Base-by-base conservation (phyloP, 2,329 filamentous ascomycete species). In the Raffaelea albimanens region DNA sequence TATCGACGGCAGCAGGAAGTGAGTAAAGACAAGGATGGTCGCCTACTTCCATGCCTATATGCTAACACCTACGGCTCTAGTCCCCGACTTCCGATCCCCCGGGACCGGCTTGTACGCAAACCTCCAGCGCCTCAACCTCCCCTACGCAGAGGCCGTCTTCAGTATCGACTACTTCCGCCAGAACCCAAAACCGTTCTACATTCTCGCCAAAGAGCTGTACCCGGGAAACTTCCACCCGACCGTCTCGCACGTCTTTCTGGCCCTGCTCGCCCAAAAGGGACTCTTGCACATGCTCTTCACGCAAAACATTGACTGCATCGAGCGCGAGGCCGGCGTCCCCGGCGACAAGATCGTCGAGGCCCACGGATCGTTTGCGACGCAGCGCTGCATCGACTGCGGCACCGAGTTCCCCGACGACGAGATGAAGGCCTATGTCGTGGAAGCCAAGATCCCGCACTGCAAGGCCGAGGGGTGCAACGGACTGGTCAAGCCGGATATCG, bases 281-380 rank as follows among this genome's bases (percentile, higher is more conserved):
- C 70, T 91, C 38, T 70, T 98, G 21, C 70, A 84, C 55, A 93
- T 89, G 71, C 78, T 93, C 46, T 98, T 97, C 64, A 96, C 93
- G 0, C 93, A 98, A 61, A 98, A 98, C 60, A 97, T 98, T 56
- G 93, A 98, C 67, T 95, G 89, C 58, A 75, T 98, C 13, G 93
- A 98, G 67, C 80, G 90, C 20, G 75, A 79, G 55, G 93, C 91
- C 13, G 93, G 93, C 22, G 82, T 98, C 1, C 86, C 89, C 0
- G 74, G 70, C 0, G 81, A 91, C 2, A 82, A 78, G 63, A 90
- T 98, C 44, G 75, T 98, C 29, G 91, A 97, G 66, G 93, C 93
- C 0, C 93, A 98, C 63, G 93, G 93, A 41, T 95, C 88, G 62
- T 98, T 97, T 62, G 91, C 91, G 20, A 80, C 78, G 1, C 91